Percentiles rank a stretch among this genome's conserved stretches.
phyloP scores from a whole-genome alignment of 768 basidiomycete genomes.

The Leccinum broughii region DNA sequence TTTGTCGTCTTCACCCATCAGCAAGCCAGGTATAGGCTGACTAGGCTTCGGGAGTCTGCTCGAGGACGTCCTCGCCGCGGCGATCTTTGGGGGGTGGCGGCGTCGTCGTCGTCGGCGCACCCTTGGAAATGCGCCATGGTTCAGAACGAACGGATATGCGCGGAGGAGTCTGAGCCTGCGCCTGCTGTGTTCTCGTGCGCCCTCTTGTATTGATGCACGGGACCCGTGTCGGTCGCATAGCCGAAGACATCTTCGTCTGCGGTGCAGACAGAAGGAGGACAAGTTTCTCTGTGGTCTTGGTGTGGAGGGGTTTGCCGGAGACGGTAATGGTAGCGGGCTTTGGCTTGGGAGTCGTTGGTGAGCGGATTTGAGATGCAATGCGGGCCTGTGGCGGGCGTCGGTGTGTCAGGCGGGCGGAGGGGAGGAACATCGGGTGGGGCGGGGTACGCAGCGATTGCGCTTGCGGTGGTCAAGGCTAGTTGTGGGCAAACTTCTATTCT shows the following conservation, averaged over 20 bases:
- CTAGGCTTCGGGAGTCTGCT: no score
- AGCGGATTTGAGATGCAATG: conserved; percentile 17
- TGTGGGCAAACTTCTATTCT: no score
- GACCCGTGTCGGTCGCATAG: conserved; percentile 63
- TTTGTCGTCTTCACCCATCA: no score
- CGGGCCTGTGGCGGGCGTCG: conserved; percentile 27
- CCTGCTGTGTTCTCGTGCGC: no score
- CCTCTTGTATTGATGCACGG: conserved; percentile 74
- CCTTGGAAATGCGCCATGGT: no score
- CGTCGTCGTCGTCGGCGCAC: no score
- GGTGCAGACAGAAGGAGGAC: conserved; percentile 91
- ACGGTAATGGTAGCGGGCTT: conserved; percentile 20
- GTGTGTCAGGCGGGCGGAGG: conserved; percentile 21
- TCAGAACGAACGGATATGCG: no score
- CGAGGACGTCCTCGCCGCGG: no score
- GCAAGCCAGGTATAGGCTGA: no score
- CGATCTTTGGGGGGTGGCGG: no score
- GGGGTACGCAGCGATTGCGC: conserved; percentile 11
- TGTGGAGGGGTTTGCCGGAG: conserved; percentile 61
- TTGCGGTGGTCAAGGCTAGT: not conserved
- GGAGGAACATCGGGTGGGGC: conserved; percentile 23
- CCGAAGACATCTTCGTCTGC: conserved; percentile 70
- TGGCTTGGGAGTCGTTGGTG: conserved; percentile 15
- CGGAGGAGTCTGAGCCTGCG: no score
- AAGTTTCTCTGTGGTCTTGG: conserved; percentile 89